These are phyloP conservation scores for Coniella vitis DNA, from an alignment of 2,329 filamentous ascomycete species.

Conservation along the genomic window DNA sequence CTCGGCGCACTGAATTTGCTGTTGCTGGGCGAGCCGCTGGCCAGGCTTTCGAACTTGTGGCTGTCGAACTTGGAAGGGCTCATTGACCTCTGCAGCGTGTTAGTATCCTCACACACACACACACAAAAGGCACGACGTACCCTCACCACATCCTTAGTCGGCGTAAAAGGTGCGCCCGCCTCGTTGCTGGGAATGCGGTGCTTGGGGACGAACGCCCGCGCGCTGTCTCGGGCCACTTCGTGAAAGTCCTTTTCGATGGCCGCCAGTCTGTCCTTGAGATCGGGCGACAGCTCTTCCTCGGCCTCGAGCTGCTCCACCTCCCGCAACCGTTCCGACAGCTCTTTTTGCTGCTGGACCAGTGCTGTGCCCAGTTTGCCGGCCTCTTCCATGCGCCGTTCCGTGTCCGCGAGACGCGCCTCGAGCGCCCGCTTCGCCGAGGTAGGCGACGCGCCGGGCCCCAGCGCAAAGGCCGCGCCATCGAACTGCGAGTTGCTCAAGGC, in stretches of 20 bases:
- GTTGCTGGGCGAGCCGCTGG: conserved; percentile 81
- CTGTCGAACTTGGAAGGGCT: conserved; percentile 54
- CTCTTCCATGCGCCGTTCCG: conserved; percentile 84
- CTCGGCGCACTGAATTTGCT: conserved; percentile 84
- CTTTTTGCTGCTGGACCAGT: conserved; percentile 78
- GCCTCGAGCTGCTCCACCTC: conserved; percentile 75
- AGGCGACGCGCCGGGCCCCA: conserved; percentile 72
- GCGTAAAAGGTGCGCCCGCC: conserved; percentile 45
- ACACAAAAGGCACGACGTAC: conserved; percentile 32
- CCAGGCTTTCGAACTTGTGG: conserved; percentile 65
- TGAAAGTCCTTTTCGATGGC: conserved; percentile 95
- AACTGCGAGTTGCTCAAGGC: conserved; percentile 57
- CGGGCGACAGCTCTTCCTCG: conserved; percentile 72
- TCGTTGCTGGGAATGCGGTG: conserved; percentile 72
- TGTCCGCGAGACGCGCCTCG: conserved; percentile 87
- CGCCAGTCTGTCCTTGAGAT: conserved; percentile 72
- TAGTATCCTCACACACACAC: background rate
- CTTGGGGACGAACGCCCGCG: conserved; percentile 79
- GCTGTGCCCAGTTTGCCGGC: conserved; percentile 83
- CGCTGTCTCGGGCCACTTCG: conserved; percentile 83
- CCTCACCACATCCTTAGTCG: conserved; percentile 44
- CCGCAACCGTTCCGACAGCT: conserved; percentile 72
- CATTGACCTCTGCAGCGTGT: conserved; percentile 52
- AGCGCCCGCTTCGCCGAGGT: conserved; percentile 82
- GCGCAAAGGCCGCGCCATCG: conserved; percentile 70